Evolutionary conservation across 495 filamentous ascomycete genomes (phyloP), one percentile per base, ranked within the genome.

Genomic region (Massariosphaeria phaeospora): DNA sequence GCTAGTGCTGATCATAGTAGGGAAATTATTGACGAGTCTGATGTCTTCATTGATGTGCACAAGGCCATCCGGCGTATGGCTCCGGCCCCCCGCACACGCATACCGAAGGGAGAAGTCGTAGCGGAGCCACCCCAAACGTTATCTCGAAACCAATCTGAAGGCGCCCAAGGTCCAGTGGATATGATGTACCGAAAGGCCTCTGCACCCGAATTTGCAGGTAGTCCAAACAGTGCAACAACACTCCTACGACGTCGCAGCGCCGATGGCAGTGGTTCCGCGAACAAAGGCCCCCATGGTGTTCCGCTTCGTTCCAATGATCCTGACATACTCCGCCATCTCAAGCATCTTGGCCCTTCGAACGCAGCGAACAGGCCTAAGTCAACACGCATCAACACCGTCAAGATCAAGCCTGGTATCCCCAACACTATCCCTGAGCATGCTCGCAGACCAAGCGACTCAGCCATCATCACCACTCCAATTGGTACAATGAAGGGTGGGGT

Each of bases 31-130:
- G 85, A 88, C 66, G 91, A 96, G 68, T 95, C 89, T 3, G 91
- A 96, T 66, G 90, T 98, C 18, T 98, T 89, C 61, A 84, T 98
- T 59, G 93, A 98, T 69, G 89, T 98, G 10, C 82, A 96, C 73
- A 97, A 96, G 70, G 94, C 91, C 6, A 95, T 98, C 58, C 80
- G 93, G 26, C 85, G 93, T 20, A 76, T 84, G 70, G 70, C 79
- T 20, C 83, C 82, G 7, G 84, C 85, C 0, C 84, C 84, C 29
- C 75, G 79, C 61, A 73, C 75, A 36, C 72, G 84, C 52, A 72
- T 83, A 41, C 74, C 78, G 15, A 84, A 84, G 63, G 77, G 79
- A 47, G 71, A 72, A 57, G 70, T 82, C 59, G 72, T 81, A 29
- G 30, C 48, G 5, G 45, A 52, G 12, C 17, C 47, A 6, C 20